phyloP scores from a whole-genome alignment of 371 early-diverging fungal genomes.

The Sporodiniella umbellata region DNA sequence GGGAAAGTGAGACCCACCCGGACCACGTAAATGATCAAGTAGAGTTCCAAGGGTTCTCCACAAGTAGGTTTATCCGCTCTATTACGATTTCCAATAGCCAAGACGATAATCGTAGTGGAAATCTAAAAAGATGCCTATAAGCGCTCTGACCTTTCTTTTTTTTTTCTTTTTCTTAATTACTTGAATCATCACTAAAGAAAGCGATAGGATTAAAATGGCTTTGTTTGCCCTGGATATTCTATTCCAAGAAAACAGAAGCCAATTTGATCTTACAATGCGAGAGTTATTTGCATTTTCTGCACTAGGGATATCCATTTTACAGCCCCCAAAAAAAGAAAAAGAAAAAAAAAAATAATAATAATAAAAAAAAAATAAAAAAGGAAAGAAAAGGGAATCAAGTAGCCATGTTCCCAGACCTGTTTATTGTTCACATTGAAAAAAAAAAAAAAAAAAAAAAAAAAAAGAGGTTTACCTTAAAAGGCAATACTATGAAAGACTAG shows the following conservation, averaged over 20 bases:
- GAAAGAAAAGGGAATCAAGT: neutral
- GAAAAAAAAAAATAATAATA: neutral
- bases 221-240: slow-evolving; percentile 24
- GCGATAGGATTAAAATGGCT: slow-evolving; percentile 14
- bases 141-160: neutral
- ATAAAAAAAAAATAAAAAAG: neutral
- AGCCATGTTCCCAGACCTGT: neutral
- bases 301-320: neutral
- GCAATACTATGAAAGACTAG: neutral
- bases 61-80: slow-evolving; percentile 9
- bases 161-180: neutral
- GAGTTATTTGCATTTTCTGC: neutral
- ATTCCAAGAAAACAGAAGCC: slow-evolving; percentile 15
- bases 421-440: neutral
- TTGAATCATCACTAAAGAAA: slow-evolving; percentile 4
- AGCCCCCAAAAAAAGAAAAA: slow-evolving; percentile 1
- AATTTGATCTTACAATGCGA: slow-evolving; percentile 21
- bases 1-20: slow-evolving; percentile 35
- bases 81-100: slow-evolving; percentile 21
- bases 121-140: slow-evolving; percentile 11
- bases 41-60: slow-evolving; percentile 37
- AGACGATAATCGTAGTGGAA: slow-evolving; percentile 15
- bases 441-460: neutral
- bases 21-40: slow-evolving; percentile 33
- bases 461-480: neutral